phyloP scores from a whole-genome alignment of 139 green algal genomes.

The Micromonas commoda region DNA sequence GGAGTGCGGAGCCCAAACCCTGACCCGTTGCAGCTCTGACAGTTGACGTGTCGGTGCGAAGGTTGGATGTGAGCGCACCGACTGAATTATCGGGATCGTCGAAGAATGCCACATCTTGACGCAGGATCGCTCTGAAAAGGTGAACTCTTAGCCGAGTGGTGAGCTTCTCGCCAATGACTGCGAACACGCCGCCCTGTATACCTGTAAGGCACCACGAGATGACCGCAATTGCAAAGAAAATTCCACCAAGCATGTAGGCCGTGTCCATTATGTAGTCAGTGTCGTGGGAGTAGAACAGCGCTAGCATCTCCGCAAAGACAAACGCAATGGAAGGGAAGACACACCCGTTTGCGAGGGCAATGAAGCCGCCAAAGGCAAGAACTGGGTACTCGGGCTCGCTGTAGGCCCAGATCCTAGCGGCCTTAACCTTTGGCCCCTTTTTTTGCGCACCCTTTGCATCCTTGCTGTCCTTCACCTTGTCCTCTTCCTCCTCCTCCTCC shows the following conservation, averaged over 20 bases:
- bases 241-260: constrained; percentile 29
- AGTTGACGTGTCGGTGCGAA: constrained; percentile 31
- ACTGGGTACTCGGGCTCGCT: background rate
- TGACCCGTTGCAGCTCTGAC: constrained; percentile 38
- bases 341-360: constrained; percentile 27
- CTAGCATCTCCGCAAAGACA: constrained; percentile 40
- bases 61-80: constrained; percentile 31
- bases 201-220: constrained; percentile 13
- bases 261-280: constrained; percentile 10
- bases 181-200: constrained; percentile 33
- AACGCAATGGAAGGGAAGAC: constrained; percentile 40
- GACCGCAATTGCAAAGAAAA: constrained; percentile 34
- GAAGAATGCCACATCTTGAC: constrained; percentile 45
- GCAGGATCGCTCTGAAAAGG: constrained; percentile 36
- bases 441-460: background rate
- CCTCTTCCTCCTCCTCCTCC: background rate
- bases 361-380: constrained; percentile 17
- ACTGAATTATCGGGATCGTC: constrained; percentile 31
- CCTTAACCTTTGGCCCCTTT: background rate
- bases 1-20: constrained; percentile 25
- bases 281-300: constrained; percentile 33
- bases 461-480: background rate
- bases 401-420: constrained; percentile 9
- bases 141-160: constrained; percentile 33
- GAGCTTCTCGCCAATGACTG: constrained; percentile 32